Conservation (phyloP, 225 moss, liverwort and hornwort genomes). For the Physcomitrium patens region DNA sequence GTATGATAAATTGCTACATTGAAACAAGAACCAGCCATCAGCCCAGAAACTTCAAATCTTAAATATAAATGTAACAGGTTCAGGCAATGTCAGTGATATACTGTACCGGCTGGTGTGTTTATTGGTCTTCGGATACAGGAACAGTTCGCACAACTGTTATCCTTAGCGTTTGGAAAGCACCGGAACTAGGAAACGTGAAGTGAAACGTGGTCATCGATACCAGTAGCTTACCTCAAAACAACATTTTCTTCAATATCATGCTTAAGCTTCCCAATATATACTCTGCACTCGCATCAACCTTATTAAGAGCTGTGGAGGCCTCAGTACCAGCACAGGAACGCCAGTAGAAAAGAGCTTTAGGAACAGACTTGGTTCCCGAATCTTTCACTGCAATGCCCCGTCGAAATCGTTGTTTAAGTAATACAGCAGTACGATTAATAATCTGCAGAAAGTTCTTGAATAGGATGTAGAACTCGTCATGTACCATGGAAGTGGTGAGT, state of each 20-base stretch:
- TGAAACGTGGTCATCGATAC: not conserved
- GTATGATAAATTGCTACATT: not conserved
- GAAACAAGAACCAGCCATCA: not conserved
- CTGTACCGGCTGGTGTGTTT: no score
- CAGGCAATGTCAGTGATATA: not conserved
- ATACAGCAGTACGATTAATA: slow-evolving; percentile 65
- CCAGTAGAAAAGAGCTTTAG: slow-evolving; percentile 77
- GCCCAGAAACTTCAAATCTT: not conserved
- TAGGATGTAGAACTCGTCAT: slow-evolving; percentile 93
- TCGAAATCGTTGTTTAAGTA: slow-evolving; percentile 91
- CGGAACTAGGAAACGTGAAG: no score
- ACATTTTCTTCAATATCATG: slow-evolving; percentile 87
- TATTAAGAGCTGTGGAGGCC: slow-evolving; percentile 88
- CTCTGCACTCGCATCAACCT: slow-evolving; percentile 89
- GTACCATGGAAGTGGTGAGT: slow-evolving; percentile 91
- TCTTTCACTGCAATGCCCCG: slow-evolving; percentile 83
- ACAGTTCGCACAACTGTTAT: not conserved
- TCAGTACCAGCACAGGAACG: slow-evolving; percentile 70
- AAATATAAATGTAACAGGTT: not conserved
- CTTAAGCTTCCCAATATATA: slow-evolving; percentile 88
- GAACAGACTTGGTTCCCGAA: slow-evolving; percentile 81
- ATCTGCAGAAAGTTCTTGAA: slow-evolving; percentile 77
- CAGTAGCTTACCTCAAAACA: slow-evolving; percentile 57
- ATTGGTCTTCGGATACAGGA: not conserved
- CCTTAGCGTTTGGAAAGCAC: not conserved